Evolutionary conservation across 2,329 filamentous ascomycete genomes (phyloP), one percentile per base, ranked within the genome.

Genomic region (Trichoderma atrobrunneum): DNA sequence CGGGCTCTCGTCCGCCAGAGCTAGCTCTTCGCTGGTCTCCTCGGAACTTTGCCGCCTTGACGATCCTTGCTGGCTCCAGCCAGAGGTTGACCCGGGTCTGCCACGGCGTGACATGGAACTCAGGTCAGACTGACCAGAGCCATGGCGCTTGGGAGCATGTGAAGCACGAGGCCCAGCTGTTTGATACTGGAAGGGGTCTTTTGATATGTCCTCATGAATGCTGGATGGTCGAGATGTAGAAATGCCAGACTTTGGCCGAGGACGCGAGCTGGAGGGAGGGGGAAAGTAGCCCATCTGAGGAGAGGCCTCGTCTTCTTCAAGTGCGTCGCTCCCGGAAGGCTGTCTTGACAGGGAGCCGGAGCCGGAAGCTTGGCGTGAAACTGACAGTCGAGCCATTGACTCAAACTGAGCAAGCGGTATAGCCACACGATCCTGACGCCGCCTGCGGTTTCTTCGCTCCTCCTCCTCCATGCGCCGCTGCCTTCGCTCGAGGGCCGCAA

Each of bases 401-500:
- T 84, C 86, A 54, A 90, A 81, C 14, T 87, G 84, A 7, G 87
- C 84, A 18, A 90, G 79, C 1, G 88, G 87, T 28, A 90, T 81
- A 7, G 87, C 83, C 60, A 88, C 81, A 28, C 87, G 84, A 69
- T 85, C 82, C 75, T 82, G 85, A 59, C 79, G 79, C 76, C 80
- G 81, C 77, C 79, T 84, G 75, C 80, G 77, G 26, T 81, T 80
- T 66, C 78, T 78, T 30, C 78, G 78, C 54, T 82, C 80, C 67
- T 85, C 82, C 39, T 84, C 84, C 75, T 87, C 84, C 76, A 90
- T 83, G 72, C 91, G 88, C 79, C 90, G 88, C 74, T 88, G 84
- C 77, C 87, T 86, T 74, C 90, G 88, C 79, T 95, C 92, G 76
- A 97, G 86, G 61, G 94, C 94, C 74, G 91, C 92, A 76, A 97